Evolutionary conservation across 805 yeast species (phyloP).

Genomic region (Ogataea ramenticola): DNA sequence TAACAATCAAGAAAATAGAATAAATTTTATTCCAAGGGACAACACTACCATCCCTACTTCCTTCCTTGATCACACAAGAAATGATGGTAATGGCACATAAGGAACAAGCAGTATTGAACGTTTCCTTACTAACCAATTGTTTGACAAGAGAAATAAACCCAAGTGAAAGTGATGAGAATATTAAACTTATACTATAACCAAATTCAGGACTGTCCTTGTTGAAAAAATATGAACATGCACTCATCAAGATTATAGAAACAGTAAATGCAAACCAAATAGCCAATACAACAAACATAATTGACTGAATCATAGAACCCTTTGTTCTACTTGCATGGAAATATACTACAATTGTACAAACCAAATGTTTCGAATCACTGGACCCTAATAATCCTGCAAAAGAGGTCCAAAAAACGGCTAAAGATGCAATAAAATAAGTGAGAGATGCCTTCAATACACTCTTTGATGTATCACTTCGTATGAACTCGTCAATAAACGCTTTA

Average conservation of each 20-base stretch:
- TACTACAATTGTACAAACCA: slow-evolving; percentile 75
- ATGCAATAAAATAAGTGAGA: slow-evolving; percentile 66
- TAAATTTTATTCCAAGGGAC: slow-evolving; percentile 49
- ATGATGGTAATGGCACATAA: slow-evolving; percentile 66
- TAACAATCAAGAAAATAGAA: slow-evolving; percentile 51
- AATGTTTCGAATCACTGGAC: slow-evolving; percentile 65
- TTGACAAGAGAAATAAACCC: slow-evolving; percentile 67
- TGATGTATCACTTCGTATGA: slow-evolving; percentile 4
- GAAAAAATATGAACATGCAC: slow-evolving; percentile 39
- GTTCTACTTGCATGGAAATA: slow-evolving; percentile 81
- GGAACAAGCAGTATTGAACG: slow-evolving; percentile 77
- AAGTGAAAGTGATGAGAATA: slow-evolving; percentile 45
- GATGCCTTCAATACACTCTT: slow-evolving; percentile 53
- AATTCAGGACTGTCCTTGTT: slow-evolving; percentile 37
- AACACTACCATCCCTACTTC: slow-evolving; percentile 49
- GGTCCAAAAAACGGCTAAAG: slow-evolving; percentile 59
- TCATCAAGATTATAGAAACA: slow-evolving; percentile 46
- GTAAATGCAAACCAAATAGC: slow-evolving; percentile 47
- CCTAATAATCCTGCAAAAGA: slow-evolving; percentile 49
- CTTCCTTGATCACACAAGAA: slow-evolving; percentile 68
- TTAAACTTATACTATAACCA: slow-evolving; percentile 47
- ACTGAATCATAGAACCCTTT: slow-evolving; percentile 74
- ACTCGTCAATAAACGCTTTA: neutral
- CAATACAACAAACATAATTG: slow-evolving; percentile 50
- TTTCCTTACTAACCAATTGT: slow-evolving; percentile 55